Conservation (phyloP, 805 yeast species). For the Myxozyma mucilagina region DNA sequence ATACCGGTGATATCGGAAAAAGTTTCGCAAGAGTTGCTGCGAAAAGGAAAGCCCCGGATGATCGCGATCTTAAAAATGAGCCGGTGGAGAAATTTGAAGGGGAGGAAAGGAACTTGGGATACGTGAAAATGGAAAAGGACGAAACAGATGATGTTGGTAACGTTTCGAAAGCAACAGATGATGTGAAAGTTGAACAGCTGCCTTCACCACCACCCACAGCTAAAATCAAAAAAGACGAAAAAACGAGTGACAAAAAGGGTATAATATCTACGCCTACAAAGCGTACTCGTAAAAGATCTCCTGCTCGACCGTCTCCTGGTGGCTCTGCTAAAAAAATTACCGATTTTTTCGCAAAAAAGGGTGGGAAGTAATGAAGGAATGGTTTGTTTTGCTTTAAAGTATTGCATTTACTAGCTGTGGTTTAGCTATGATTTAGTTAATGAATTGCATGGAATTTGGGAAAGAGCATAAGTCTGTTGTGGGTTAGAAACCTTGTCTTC, state of each 20-base stretch:
- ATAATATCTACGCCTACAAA: neutral
- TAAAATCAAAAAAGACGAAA: neutral
- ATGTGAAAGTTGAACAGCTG: neutral
- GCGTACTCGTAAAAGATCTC: neutral
- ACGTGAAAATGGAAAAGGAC: neutral
- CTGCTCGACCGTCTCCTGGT: neutral
- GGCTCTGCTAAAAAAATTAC: constrained; percentile 9
- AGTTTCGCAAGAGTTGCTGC: constrained; percentile 1
- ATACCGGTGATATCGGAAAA: constrained; percentile 3
- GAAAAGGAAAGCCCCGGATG: neutral
- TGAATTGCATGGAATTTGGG: too few relatives aligned
- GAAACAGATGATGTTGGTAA: too few relatives aligned
- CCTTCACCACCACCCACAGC: neutral
- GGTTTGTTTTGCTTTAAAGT: too few relatives aligned
- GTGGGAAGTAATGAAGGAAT: too few relatives aligned
- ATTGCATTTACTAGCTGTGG: too few relatives aligned
- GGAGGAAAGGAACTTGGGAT: neutral
- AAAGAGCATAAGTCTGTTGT: too few relatives aligned
- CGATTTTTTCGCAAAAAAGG: constrained; percentile 10
- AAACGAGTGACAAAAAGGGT: neutral
- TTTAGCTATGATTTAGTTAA: too few relatives aligned
- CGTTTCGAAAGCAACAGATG: neutral
- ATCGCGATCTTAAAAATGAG: neutral
- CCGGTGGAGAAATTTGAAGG: neutral
- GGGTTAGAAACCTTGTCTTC: too few relatives aligned